These are phyloP conservation scores for Pulveroboletus sp. DNA, from an alignment of 768 basidiomycete genomes.

Conservation along the genomic window DNA sequence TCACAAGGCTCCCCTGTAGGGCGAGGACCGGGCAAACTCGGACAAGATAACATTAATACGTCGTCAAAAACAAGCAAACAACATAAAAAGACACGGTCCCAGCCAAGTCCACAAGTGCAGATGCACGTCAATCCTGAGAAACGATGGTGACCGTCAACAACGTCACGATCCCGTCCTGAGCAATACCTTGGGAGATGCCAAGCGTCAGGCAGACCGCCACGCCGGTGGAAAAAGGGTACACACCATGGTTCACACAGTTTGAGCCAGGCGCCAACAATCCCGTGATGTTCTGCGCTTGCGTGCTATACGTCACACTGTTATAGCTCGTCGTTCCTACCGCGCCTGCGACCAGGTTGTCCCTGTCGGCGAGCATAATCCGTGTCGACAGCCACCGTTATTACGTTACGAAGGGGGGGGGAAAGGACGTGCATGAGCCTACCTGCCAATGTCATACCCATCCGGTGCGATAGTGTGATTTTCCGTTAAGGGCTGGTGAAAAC, in stretches of 20 bases:
- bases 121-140: slow-evolving; percentile 7
- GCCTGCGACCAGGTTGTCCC: slow-evolving; percentile 35
- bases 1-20: too few species aligned
- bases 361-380: slow-evolving; percentile 7
- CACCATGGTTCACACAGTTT: slow-evolving; percentile 51
- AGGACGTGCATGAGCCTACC: slow-evolving; percentile 24
- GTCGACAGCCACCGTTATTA: neutral
- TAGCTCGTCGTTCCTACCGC: slow-evolving; percentile 39
- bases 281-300: slow-evolving; percentile 42
- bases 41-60: too few species aligned
- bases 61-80: too few species aligned
- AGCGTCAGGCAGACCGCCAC: neutral
- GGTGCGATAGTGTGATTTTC: slow-evolving; percentile 40
- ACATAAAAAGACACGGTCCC: too few species aligned
- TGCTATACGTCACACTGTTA: slow-evolving; percentile 43
- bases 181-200: slow-evolving; percentile 32
- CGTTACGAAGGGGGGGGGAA: neutral
- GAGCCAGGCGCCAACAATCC: slow-evolving; percentile 52
- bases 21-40: too few species aligned
- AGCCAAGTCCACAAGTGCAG: too few species aligned
- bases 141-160: slow-evolving; percentile 50
- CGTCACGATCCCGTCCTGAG: slow-evolving; percentile 53
- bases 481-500: slow-evolving; percentile 19
- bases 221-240: neutral
- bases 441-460: slow-evolving; percentile 47